Percentiles rank a stretch among this genome's conserved stretches.
Conservation (phyloP, 805 yeast genomes). For the Blastobotrys americana region DNA sequence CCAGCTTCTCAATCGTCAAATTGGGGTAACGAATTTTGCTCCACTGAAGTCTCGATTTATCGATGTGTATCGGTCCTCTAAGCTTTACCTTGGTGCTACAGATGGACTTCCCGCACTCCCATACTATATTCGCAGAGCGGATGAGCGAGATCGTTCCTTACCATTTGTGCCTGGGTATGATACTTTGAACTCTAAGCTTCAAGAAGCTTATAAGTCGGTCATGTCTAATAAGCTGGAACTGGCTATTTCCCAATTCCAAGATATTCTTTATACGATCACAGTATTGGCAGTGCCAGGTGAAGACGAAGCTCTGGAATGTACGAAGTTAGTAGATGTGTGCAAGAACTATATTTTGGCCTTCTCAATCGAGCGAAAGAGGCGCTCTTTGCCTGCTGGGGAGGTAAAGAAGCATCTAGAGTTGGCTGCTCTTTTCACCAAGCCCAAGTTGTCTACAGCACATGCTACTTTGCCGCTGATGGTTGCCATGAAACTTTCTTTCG, state of each 20-base stretch:
- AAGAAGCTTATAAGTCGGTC: slow-evolving; percentile 75
- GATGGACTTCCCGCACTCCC: slow-evolving; percentile 66
- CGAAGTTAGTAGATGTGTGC: slow-evolving; percentile 62
- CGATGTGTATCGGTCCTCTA: slow-evolving; percentile 76
- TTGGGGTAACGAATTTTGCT: slow-evolving; percentile 78
- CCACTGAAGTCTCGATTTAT: slow-evolving; percentile 79
- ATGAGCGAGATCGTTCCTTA: slow-evolving; percentile 45
- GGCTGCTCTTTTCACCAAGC: slow-evolving; percentile 91
- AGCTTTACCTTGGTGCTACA: slow-evolving; percentile 65
- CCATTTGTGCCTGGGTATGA: slow-evolving; percentile 77
- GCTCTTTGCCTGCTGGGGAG: slow-evolving; percentile 60
- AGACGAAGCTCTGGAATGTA: slow-evolving; percentile 71
- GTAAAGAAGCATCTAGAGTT: slow-evolving; percentile 84
- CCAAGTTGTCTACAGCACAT: slow-evolving; percentile 75
- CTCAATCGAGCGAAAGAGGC: slow-evolving; percentile 84
- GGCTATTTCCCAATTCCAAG: slow-evolving; percentile 75
- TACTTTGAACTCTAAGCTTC: slow-evolving; percentile 50
- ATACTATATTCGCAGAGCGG: slow-evolving; percentile 53
- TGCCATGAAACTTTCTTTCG: slow-evolving; percentile 90
- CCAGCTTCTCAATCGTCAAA: slow-evolving; percentile 80
- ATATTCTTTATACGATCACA: slow-evolving; percentile 66
- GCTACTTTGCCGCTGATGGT: slow-evolving; percentile 83
- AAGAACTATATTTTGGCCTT: slow-evolving; percentile 89
- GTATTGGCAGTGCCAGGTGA: slow-evolving; percentile 63
- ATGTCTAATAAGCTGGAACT: slow-evolving; percentile 74